Evolutionary conservation across 805 yeast species (phyloP).

Genomic region (Kuraishia borneana): DNA sequence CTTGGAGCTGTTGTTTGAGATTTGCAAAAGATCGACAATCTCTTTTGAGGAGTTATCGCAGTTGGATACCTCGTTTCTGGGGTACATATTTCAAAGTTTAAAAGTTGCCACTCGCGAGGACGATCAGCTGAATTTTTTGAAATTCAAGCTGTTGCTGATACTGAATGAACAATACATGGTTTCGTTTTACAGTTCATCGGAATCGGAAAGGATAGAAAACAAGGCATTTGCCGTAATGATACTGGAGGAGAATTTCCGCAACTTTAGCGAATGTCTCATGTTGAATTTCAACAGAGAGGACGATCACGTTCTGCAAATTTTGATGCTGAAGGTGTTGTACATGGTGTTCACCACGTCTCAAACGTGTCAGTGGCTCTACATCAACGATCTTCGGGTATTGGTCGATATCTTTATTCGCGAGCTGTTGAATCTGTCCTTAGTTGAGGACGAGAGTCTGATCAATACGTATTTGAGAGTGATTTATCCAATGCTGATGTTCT

Average conservation of each 20-base stretch:
- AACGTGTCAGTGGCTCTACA: slow-evolving; percentile 60
- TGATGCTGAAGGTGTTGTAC: slow-evolving; percentile 71
- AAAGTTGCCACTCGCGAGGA: slow-evolving; percentile 29
- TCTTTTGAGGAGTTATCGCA: slow-evolving; percentile 25
- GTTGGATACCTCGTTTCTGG: slow-evolving; percentile 33
- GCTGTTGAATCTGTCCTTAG: slow-evolving; percentile 50
- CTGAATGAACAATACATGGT: slow-evolving; percentile 86
- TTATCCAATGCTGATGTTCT: slow-evolving; percentile 55
- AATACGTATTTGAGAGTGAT: slow-evolving; percentile 68
- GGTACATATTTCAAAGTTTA: slow-evolving; percentile 34
- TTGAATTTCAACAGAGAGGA: slow-evolving; percentile 68
- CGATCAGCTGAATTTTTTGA: slow-evolving; percentile 52
- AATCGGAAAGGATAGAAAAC: slow-evolving; percentile 17
- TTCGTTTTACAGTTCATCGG: slow-evolving; percentile 23
- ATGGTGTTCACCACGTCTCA: slow-evolving; percentile 55
- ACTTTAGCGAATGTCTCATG: slow-evolving; percentile 59
- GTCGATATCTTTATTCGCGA: slow-evolving; percentile 79
- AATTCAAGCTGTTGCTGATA: slow-evolving; percentile 60
- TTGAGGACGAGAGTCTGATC: slow-evolving; percentile 43
- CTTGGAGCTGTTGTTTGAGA: slow-evolving; percentile 42
- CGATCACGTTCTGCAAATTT: slow-evolving; percentile 60
- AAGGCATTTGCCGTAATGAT: slow-evolving; percentile 47
- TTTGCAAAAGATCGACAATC: slow-evolving; percentile 39
- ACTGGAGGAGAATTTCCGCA: slow-evolving; percentile 30
- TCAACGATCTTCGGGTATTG: slow-evolving; percentile 76